Percentiles rank a stretch among this genome's conserved stretches.
These are phyloP conservation scores for Flammula alnicola DNA, from an alignment of 1,284 basidiomycete genomes.

Conservation along the genomic window DNA sequence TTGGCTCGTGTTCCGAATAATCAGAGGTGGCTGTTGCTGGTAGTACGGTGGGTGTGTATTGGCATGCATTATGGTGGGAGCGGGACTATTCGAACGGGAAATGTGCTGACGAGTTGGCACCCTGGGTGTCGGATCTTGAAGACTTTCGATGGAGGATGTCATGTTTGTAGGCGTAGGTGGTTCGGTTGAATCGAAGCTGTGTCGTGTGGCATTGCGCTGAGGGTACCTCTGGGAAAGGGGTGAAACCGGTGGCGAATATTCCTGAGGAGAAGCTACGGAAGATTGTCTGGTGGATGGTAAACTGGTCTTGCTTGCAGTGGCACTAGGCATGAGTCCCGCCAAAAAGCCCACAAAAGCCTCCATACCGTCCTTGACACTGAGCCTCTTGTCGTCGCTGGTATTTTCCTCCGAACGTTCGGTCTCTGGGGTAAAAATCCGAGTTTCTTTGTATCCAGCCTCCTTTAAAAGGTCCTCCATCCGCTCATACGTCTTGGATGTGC, in stretches of 20 bases:
- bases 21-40: constrained; percentile 16
- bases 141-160: constrained; percentile 30
- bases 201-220: constrained; percentile 11
- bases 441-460: constrained; percentile 90
- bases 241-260: constrained; percentile 24
- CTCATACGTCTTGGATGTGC: constrained; percentile 80
- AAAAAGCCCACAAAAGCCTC: constrained; percentile 65
- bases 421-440: constrained; percentile 85
- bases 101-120: constrained; percentile 9
- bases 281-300: constrained; percentile 5
- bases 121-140: constrained; percentile 25
- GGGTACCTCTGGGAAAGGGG: constrained; percentile 12
- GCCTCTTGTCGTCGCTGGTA: constrained; percentile 28
- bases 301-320: constrained; percentile 20
- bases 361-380: constrained; percentile 45
- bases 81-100: constrained; percentile 14
- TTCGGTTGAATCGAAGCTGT: constrained; percentile 20
- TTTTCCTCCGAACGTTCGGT: constrained; percentile 51
- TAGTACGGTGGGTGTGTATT: no score
- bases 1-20: constrained; percentile 17
- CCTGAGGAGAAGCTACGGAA: constrained; percentile 15
- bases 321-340: constrained; percentile 54
- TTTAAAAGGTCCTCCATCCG: constrained; percentile 81
- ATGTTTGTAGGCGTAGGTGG: constrained; percentile 25
- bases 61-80: constrained; percentile 16